Evolutionary conservation across 352 stramenopile species (phyloP), one percentile per base, ranked within the genome.

Genomic region (Phytophthora fragariaefolia): DNA sequence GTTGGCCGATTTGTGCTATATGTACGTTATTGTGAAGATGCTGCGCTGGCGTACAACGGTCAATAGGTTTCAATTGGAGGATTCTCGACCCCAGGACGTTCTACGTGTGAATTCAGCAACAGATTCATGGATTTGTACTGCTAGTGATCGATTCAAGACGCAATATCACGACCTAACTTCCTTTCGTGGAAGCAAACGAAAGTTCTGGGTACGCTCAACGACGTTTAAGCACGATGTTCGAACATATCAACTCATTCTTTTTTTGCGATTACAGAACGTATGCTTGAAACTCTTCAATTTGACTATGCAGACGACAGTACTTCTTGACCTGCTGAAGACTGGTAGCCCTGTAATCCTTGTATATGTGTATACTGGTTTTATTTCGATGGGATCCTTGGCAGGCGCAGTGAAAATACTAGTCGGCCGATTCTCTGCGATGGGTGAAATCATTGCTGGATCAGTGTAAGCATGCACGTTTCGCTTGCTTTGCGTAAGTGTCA

Each of bases 211-310:
- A 54, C 27, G 62, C n/a, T n/a, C n/a, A n/a, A n/a, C n/a, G n/a
- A n/a, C n/a, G n/a, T n/a, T n/a, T n/a, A n/a, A n/a, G n/a, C n/a
- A n/a, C n/a, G 34, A 8, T 43, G 34, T 7, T 17, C 7, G 22
- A 28, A 49, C 4, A 40, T 26, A 40, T 8, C 18, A 20, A 17
- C 9, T 22, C 30, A 40, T 22, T 42, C 20, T 40, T 49, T n/a
- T 0, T 18, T 7, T 48, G 6, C 17, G 10, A 34, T 7, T 17
- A 61, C 22, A 71, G 63, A 71, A 67, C 9, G 48, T 66, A 4
- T 58, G 28, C 30, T 61, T 62, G 49, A 71, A 71, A 53, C 6
- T 66, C 2, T 58, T 72, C 15, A 72, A 78, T 17, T 54, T 78
- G 15, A 52, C 13, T 6, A 63, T 78, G 46, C 60, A 78, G 48